phyloP scores from a whole-genome alignment of 2,329 filamentous ascomycete species.

The Lasiodiplodia gonubiensis region DNA sequence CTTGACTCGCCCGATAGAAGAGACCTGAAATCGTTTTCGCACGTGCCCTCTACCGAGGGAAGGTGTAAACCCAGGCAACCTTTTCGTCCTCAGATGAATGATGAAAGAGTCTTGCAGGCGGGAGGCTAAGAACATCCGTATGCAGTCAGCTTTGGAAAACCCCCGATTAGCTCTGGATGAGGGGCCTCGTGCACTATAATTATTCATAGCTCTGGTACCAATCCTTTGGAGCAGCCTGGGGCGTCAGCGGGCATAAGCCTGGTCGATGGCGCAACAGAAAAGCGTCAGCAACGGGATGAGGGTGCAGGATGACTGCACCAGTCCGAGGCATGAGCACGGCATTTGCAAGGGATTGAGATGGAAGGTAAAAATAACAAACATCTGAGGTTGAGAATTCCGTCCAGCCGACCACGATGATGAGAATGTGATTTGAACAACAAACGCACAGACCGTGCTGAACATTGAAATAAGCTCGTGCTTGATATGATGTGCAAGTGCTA shows the following conservation, averaged over 20 bases:
- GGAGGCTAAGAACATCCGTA: not conserved
- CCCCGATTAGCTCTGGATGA: not conserved
- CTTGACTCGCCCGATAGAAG: not conserved
- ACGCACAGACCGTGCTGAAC: not conserved
- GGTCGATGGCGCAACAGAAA: slow-evolving; percentile 3
- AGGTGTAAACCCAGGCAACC: not conserved
- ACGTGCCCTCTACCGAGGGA: not conserved
- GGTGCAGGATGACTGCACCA: not conserved
- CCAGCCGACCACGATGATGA: not conserved
- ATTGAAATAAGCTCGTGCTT: slow-evolving; percentile 13
- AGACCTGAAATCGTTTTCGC: not conserved
- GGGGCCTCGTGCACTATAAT: not conserved
- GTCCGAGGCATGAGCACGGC: slow-evolving; percentile 1
- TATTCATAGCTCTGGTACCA: not conserved
- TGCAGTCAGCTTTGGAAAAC: not conserved
- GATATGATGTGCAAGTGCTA: slow-evolving; percentile 1
- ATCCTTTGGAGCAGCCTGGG: not conserved
- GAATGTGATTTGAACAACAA: not conserved
- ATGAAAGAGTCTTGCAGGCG: not conserved
- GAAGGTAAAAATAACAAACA: not conserved
- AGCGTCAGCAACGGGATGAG: slow-evolving; percentile 7
- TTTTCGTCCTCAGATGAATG: not conserved
- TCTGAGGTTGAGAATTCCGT: not conserved
- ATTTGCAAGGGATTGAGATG: not conserved
- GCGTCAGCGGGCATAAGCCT: not conserved